Percentiles rank a stretch among this genome's conserved stretches.
phyloP scores from a whole-genome alignment of 2,329 filamentous ascomycete genomes.

The Monilinia aucupariae region DNA sequence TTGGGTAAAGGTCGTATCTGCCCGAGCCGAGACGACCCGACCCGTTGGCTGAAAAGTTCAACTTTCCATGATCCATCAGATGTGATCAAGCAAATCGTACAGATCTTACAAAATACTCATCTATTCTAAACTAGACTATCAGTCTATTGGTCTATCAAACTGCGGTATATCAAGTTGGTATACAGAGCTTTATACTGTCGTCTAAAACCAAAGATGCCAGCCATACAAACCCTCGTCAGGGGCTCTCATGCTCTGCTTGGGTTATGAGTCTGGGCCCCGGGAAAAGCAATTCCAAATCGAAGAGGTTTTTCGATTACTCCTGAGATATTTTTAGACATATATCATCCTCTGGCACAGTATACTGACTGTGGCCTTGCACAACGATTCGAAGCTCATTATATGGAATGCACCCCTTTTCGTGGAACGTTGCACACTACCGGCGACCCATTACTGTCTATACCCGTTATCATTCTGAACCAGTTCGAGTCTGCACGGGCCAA shows the following conservation, averaged over 20 bases:
- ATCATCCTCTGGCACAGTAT: background rate
- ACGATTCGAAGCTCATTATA: background rate
- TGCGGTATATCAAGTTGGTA: background rate
- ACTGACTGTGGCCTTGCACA: background rate
- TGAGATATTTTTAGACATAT: background rate
- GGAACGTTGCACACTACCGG: conserved; percentile 4
- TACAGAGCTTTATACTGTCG: background rate
- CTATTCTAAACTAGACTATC: background rate
- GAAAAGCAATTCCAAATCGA: conserved; percentile 7
- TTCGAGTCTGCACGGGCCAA: conserved; percentile 6
- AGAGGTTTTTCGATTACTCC: background rate
- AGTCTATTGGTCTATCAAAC: background rate
- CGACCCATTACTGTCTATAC: conserved; percentile 6
- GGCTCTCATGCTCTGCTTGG: background rate
- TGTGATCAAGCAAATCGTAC: background rate
- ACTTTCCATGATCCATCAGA: background rate
- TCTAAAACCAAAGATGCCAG: background rate
- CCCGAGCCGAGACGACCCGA: conserved; percentile 10
- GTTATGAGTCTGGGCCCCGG: background rate
- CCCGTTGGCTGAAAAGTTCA: background rate
- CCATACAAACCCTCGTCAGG: conserved; percentile 11
- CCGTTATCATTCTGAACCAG: conserved; percentile 12
- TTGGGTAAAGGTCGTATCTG: background rate
- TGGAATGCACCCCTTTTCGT: conserved; percentile 2
- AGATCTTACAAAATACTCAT: background rate